Evolutionary conservation across 495 filamentous ascomycete genomes (phyloP), one percentile per base, ranked within the genome.

Genomic region (Cetradonia linearis): DNA sequence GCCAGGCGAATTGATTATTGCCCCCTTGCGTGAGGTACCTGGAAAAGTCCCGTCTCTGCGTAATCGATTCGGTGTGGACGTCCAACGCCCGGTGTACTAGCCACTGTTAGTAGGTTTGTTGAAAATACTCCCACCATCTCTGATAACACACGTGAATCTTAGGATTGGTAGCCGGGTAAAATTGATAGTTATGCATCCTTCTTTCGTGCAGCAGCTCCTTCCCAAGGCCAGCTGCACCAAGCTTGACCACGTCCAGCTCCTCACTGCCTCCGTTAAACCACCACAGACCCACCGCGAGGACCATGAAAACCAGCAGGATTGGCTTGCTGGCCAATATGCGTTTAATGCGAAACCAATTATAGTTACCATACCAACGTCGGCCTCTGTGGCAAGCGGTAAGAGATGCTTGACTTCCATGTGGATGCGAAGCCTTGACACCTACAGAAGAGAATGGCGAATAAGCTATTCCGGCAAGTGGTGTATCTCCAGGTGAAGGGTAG

Each of bases 31-130:
- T 23, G n/a, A 33, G 48, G 25, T 58, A 71, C 70, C 70, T 38
- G 70, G 68, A 44, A 72, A 72, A 33, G 68, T 66, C n/a, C 70
- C 70, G 58, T 71, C 70, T 48, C 58, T 71, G 36, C 70, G 66
- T 23, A 71, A 46, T 33, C 59, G 67, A 60, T 72, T 72, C 6
- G 70, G 70, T 27, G 70, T 68, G 11, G 70, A 54, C 9, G 70
- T 71, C 70, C 70, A 72, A 30, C 70, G 66, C 7, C 70, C 70
- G 18, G 70, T 67, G 47, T 70, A 72, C 70, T 72, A 48, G 18
- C 46, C 8, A 23, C 28, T 11, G 28, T 59, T 23, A 58, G n/a
- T 23, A n/a, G 27, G 20, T 27, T 8, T 4, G 27, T 18, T 25
- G 28, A 28, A 27, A 13, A 9, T 27, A 33, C 2, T 18, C 8